Base-by-base conservation (phyloP, 129 eudicot genomes). In the Kitagawia praeruptora region DNA sequence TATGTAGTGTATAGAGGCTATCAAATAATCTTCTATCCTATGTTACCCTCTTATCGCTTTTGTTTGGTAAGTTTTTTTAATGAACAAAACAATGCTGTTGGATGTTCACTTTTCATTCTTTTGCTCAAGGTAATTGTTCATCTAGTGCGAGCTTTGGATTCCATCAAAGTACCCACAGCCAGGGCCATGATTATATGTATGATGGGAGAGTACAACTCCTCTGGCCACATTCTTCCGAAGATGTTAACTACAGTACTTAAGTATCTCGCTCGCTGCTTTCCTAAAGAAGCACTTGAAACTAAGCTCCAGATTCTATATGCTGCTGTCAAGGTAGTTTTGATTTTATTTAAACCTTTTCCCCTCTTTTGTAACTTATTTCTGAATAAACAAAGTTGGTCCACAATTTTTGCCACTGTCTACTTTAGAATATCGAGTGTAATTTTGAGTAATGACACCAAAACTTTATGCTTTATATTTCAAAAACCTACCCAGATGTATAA, bases 231-330 rank as follows among this genome's bases (percentile, higher is more conserved):
- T 63, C 87, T 90, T 61, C 89, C 97, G 69, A 88, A 84, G 83
- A 83, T 92, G 87, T 88, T 90, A 75, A 87, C 91, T 12, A 51
- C 87, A 45, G 81, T 92, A 72, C 86, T 95, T 48, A 89, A 84
- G 81, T 95, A 87, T 84, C 90, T 95, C 9, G 98, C 94, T 78
- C 79, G 82, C 46, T 74, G 90, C 82, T 95, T 90, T 83, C 77
- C 87, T 75, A 80, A 83, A 16, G 98, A 95, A 80, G 87, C 96
- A 74, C 83, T 83, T 82, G 98, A 95, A 84, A 87, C 97, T 77
- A 95, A 95, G 90, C 93, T 83, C 38, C 98, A 95, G 92, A 89
- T 92, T 80, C 82, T 95, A 51, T 89, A 89, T 90, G 88, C 97
- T 71, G 85, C 90, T 84, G 86, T 86, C 75, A 95, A 95, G 98